A percentile compares a stretch with the other conserved stretches of the same genome.
Conservation (phyloP, 75 land plant genomes). For the Isoetes taiwanensis region DNA sequence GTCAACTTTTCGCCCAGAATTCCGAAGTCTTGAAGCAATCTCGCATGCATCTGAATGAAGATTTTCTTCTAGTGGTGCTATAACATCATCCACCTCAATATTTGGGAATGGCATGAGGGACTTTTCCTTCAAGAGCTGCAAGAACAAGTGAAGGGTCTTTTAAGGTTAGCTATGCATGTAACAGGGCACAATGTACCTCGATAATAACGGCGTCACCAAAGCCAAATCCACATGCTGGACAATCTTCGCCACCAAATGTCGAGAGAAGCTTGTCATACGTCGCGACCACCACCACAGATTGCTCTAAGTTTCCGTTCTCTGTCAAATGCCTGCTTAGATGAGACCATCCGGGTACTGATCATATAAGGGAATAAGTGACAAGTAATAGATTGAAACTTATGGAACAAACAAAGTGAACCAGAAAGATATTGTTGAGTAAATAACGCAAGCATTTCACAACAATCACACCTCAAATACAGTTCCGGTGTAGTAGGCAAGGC, state of each 20-base stretch:
- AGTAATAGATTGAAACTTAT: too few relatives aligned
- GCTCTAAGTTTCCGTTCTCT: conserved; percentile 79
- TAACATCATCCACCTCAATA: conserved; percentile 57
- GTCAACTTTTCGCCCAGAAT: conserved; percentile 65
- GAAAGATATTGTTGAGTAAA: too few relatives aligned
- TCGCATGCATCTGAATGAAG: conserved; percentile 54
- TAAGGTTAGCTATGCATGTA: too few relatives aligned
- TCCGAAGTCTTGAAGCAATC: conserved; percentile 52
- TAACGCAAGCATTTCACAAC: too few relatives aligned
- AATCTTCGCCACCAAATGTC: conserved; percentile 73
- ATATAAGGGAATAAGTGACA: too few relatives aligned
- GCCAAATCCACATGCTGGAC: conserved; percentile 99
- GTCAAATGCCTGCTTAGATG: conserved; percentile 68
- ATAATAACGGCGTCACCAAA: conserved; percentile 98
- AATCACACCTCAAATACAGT: conserved; percentile 82
- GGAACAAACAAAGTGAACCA: too few relatives aligned
- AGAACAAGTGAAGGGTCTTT: too few relatives aligned
- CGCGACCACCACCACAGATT: conserved; percentile 96
- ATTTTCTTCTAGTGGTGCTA: conserved; percentile 50
- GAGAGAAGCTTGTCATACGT: conserved; percentile 81
- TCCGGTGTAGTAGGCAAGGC: conserved; percentile 94
- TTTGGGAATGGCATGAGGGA: conserved; percentile 46
- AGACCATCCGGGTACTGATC: background rate
- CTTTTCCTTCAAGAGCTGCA: conserved; percentile 88
- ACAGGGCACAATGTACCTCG: conserved; percentile 39